Percentiles rank a stretch among this genome's conserved stretches.
Conservation (phyloP, 129 eudicot species). For the Heracleum sosnowskyi region DNA sequence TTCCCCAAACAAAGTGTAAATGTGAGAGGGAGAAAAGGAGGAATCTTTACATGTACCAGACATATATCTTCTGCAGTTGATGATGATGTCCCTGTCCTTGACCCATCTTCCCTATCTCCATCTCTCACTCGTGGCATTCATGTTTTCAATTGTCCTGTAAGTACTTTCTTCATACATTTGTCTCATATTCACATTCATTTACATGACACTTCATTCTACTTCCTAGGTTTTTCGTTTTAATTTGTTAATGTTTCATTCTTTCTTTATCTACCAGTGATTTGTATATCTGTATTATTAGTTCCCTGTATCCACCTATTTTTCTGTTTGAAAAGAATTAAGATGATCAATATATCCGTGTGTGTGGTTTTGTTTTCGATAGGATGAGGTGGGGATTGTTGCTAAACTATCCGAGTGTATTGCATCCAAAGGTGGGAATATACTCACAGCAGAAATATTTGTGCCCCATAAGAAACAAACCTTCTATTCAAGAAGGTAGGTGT, state of each 20-base stretch:
- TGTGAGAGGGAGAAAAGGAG: not conserved
- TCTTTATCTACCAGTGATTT: not conserved
- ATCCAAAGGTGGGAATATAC: constrained; percentile 87
- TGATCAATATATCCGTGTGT: not conserved
- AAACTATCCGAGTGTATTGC: constrained; percentile 92
- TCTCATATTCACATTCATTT: not conserved
- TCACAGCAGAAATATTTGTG: constrained; percentile 79
- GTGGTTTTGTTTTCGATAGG: constrained; percentile 30
- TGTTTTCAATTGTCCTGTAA: constrained; percentile 84
- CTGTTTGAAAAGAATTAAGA: not conserved
- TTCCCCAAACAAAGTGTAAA: constrained; percentile 15
- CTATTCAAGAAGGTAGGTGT: constrained; percentile 70
- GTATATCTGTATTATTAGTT: not conserved
- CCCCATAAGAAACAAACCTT: constrained; percentile 77
- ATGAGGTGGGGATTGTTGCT: constrained; percentile 89
- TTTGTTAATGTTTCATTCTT: not conserved
- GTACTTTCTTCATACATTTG: not conserved
- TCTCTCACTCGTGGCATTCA: constrained; percentile 75
- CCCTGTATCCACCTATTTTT: not conserved
- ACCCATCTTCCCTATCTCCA: constrained; percentile 22
- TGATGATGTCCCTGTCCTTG: constrained; percentile 20
- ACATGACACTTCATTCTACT: not conserved
- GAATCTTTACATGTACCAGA: constrained; percentile 26
- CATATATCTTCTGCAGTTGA: constrained; percentile 17
- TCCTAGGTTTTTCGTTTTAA: not conserved